Evolutionary conservation across 1,284 basidiomycete species (phyloP), one percentile per base, ranked within the genome.

Genomic region (Tausonia pullulans): DNA sequence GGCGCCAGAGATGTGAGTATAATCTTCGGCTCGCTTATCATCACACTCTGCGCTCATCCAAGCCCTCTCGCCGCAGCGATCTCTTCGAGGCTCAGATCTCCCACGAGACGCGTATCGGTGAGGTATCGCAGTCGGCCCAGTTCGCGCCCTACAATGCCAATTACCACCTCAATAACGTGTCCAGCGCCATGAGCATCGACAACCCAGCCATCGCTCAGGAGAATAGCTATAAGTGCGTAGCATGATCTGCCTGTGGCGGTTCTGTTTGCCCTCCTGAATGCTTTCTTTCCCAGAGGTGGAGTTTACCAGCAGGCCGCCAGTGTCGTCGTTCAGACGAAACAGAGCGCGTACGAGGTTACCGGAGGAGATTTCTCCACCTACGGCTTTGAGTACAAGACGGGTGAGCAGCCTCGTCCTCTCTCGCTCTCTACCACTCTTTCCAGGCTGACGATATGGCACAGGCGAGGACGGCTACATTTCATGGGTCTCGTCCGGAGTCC

Each of bases 401-500:
- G 27, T 27, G 27, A 27, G 27, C 27, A 27, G 44, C 40, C 53
- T 13, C 57, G 54, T 56, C 60, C 11, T 14, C 62, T 67, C 55
- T 64, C 58, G 3, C 14, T 43, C 9, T 39, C 14, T n/a, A 13
- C 2, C n/a, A 53, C 56, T 9, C 56, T 1, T 60, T 49, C 14
- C 27, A 27, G 27, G 27, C 27, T 27, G 27, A 27, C 27, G 27
- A 27, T 27, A 27, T 27, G 27, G 27, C 27, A 27, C 27, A 27
- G 27, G 27, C 27, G 27, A 27, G 27, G 79, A 81, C 53, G 74
- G 88, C 79, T 91, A 90, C 73, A 87, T 94, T 69, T 81, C 83
- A 41, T 94, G 91, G 91, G 81, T 90, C 49, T 76, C 84, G 48
- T 79, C 84, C 67, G 81, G 77, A 67, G 76, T 83, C 70, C 76